phyloP scores from a whole-genome alignment of 2,329 filamentous ascomycete genomes.

The Scortechinia acanthostroma region DNA sequence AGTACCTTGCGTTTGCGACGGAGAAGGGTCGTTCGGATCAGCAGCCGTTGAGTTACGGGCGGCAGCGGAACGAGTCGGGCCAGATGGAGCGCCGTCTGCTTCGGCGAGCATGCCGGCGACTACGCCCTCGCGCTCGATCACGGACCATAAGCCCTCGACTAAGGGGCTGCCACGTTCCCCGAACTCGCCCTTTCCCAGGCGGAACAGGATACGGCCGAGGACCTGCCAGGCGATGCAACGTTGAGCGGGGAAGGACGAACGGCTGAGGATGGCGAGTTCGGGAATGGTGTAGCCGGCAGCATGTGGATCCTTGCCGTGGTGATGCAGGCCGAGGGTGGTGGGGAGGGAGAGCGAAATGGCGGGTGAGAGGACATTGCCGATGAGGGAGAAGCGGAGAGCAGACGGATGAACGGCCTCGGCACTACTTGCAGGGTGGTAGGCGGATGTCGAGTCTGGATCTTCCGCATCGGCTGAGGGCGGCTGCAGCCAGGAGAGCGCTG shows the following conservation, averaged over 20 bases:
- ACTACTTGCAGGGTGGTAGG: constrained; percentile 46
- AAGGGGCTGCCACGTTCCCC: constrained; percentile 39
- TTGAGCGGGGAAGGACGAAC: constrained; percentile 49
- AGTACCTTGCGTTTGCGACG: too few relatives aligned
- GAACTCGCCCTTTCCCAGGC: constrained; percentile 51
- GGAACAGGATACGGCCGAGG: constrained; percentile 48
- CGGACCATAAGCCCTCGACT: constrained; percentile 49
- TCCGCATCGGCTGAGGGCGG: constrained; percentile 28
- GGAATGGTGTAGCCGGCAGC: constrained; percentile 60
- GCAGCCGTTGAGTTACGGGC: not conserved
- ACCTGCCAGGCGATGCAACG: constrained; percentile 58
- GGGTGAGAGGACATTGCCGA: constrained; percentile 47
- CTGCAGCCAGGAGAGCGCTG: constrained; percentile 50
- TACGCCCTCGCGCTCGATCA: constrained; percentile 46
- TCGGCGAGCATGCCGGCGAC: constrained; percentile 48
- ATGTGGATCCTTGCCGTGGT: constrained; percentile 54
- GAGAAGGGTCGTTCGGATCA: too few relatives aligned
- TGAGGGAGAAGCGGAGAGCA: constrained; percentile 52
- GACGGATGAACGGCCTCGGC: constrained; percentile 33
- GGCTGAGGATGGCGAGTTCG: constrained; percentile 47
- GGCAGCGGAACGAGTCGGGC: constrained; percentile 5
- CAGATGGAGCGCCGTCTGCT: constrained; percentile 35
- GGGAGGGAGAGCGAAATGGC: constrained; percentile 43
- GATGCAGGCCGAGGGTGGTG: constrained; percentile 49
- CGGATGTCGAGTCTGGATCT: constrained; percentile 25